Conservation (phyloP, 2,329 filamentous ascomycete genomes). For the Moelleriella libera region DNA sequence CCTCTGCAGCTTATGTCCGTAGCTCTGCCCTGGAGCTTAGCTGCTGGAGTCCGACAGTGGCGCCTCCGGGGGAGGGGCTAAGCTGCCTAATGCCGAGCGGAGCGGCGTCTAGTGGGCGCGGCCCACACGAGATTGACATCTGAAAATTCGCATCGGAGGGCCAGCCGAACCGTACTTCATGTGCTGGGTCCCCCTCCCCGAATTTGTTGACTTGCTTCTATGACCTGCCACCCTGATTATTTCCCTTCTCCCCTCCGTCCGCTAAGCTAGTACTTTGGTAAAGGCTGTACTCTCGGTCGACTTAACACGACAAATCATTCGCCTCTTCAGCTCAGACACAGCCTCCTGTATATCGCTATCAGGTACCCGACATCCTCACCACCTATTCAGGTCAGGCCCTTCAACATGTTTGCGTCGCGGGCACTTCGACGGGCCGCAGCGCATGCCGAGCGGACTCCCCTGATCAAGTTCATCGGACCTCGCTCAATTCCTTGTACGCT, state of each 20-base stretch:
- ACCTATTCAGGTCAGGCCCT: too few species aligned
- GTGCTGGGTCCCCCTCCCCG: too few species aligned
- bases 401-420: slow-evolving; percentile 39
- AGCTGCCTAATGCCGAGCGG: background rate
- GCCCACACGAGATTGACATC: background rate
- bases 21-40: background rate
- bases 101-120: background rate
- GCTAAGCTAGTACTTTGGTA: too few species aligned
- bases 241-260: too few species aligned
- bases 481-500: slow-evolving; percentile 38
- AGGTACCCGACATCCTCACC: too few species aligned
- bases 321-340: too few species aligned
- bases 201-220: too few species aligned
- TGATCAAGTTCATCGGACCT: slow-evolving; percentile 50
- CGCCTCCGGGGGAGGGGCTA: background rate
- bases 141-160: background rate
- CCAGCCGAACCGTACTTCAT: background rate
- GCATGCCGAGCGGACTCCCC: slow-evolving; percentile 43
- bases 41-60: background rate
- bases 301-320: too few species aligned
- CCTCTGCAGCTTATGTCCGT: background rate
- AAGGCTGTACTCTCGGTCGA: too few species aligned
- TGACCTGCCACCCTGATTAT: too few species aligned
- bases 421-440: slow-evolving; percentile 44
- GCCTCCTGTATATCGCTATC: too few species aligned